These are phyloP conservation scores for Alternaria gaisen DNA, from an alignment of 2,329 filamentous ascomycete species.

Conservation along the genomic window DNA sequence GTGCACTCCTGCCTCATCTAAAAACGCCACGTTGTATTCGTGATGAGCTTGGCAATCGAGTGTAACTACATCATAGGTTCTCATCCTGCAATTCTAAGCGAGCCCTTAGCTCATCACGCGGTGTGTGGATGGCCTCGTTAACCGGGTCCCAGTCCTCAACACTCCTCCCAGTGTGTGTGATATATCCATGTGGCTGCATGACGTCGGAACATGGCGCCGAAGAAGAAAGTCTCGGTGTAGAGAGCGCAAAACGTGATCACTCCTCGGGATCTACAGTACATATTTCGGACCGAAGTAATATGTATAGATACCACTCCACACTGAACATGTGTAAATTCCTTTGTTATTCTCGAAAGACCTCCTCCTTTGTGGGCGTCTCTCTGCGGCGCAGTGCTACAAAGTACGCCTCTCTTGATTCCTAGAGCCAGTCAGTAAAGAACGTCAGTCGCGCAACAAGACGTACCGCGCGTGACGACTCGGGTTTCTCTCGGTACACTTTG, in stretches of 20 bases:
- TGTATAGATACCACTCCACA: background rate
- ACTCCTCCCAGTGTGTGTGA: conserved; percentile 18
- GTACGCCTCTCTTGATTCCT: conserved; percentile 87
- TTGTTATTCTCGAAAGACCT: conserved; percentile 53
- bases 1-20: background rate
- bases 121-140: conserved; percentile 13
- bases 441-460: background rate
- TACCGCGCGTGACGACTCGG: conserved; percentile 87
- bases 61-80: conserved; percentile 25
- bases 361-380: conserved; percentile 56
- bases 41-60: conserved; percentile 17
- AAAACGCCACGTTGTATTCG: conserved; percentile 6
- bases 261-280: background rate
- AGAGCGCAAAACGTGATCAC: background rate
- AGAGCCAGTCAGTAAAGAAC: conserved; percentile 17
- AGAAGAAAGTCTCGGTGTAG: background rate
- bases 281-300: conserved; percentile 12
- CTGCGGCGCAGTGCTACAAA: conserved; percentile 83
- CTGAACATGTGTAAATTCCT: background rate
- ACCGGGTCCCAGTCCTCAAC: conserved; percentile 20
- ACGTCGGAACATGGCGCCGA: background rate
- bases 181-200: conserved; percentile 30
- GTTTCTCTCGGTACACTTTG: conserved; percentile 87
- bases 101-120: conserved; percentile 26
- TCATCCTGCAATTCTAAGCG: conserved; percentile 24